A percentile compares a stretch with the other conserved stretches of the same genome.
phyloP scores from a whole-genome alignment of 495 filamentous ascomycete species.

The Filosporella fistucella region DNA sequence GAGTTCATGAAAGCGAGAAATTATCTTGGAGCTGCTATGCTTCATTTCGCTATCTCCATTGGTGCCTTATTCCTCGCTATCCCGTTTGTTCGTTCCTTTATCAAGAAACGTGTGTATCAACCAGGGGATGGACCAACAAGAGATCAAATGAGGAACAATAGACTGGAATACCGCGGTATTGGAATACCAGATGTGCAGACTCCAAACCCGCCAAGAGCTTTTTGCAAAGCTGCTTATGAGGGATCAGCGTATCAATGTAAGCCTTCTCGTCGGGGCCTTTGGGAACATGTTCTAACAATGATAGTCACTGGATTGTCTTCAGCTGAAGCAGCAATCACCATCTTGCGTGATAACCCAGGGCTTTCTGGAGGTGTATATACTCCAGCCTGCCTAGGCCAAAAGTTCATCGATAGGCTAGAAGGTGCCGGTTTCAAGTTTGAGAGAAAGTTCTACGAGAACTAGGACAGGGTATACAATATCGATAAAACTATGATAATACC shows the following conservation, averaged over 20 bases:
- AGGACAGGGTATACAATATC: too few relatives aligned
- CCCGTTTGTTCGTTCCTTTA: constrained; percentile 48
- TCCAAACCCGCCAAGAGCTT: constrained; percentile 38
- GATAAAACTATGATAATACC: too few relatives aligned
- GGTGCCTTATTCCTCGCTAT: constrained; percentile 48
- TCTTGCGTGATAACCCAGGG: constrained; percentile 60
- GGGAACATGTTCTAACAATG: not conserved
- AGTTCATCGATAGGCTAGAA: constrained; percentile 66
- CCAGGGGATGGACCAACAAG: constrained; percentile 64
- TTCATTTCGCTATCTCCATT: constrained; percentile 53
- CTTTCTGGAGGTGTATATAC: constrained; percentile 72
- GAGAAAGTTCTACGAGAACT: constrained; percentile 30
- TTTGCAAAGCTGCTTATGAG: constrained; percentile 52
- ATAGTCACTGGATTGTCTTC: constrained; percentile 64
- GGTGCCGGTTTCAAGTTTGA: constrained; percentile 61
- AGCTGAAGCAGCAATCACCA: constrained; percentile 64
- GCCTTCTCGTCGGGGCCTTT: constrained; percentile 19
- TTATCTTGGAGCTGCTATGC: constrained; percentile 46
- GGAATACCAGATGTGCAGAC: constrained; percentile 54
- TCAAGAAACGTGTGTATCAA: constrained; percentile 48
- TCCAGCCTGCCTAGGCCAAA: constrained; percentile 76
- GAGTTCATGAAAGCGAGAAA: constrained; percentile 64
- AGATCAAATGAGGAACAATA: constrained; percentile 52
- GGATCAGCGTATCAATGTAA: constrained; percentile 62
- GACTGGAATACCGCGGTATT: constrained; percentile 61